These are phyloP conservation scores for Xylaria acuta DNA, from an alignment of 495 filamentous ascomycete genomes.

Conservation along the genomic window DNA sequence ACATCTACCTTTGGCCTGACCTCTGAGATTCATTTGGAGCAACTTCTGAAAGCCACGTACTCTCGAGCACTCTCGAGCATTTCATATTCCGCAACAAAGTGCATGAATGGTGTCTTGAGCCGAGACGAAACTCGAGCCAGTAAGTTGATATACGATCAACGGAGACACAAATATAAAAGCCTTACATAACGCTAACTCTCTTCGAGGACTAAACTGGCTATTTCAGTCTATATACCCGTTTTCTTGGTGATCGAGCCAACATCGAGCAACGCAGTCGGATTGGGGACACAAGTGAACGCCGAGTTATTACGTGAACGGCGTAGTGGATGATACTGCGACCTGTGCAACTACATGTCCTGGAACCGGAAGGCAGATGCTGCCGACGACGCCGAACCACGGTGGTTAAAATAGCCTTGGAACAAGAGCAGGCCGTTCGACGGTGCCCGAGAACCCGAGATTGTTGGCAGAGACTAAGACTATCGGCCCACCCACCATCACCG, in stretches of 20 bases:
- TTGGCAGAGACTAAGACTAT: constrained; percentile 9
- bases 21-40: too few relatives aligned
- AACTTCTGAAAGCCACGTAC: too few relatives aligned
- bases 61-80: background rate
- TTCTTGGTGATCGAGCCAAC: background rate
- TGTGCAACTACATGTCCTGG: background rate
- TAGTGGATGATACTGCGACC: background rate
- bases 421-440: background rate
- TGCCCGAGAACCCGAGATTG: constrained; percentile 6
- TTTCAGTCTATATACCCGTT: background rate
- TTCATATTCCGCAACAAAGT: background rate
- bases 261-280: background rate
- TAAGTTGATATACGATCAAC: constrained; percentile 4
- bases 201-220: background rate
- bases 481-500: background rate
- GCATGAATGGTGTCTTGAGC: background rate
- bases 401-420: constrained; percentile 3
- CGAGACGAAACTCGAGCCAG: background rate
- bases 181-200: constrained; percentile 6
- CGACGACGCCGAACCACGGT: background rate
- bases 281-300: background rate
- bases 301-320: too few relatives aligned
- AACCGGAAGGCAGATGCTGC: background rate
- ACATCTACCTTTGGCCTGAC: background rate
- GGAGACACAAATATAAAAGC: background rate